Evolutionary conservation across 768 basidiomycete species (phyloP), one percentile per base, ranked within the genome.

Genomic region (Podaxis rugospora): DNA sequence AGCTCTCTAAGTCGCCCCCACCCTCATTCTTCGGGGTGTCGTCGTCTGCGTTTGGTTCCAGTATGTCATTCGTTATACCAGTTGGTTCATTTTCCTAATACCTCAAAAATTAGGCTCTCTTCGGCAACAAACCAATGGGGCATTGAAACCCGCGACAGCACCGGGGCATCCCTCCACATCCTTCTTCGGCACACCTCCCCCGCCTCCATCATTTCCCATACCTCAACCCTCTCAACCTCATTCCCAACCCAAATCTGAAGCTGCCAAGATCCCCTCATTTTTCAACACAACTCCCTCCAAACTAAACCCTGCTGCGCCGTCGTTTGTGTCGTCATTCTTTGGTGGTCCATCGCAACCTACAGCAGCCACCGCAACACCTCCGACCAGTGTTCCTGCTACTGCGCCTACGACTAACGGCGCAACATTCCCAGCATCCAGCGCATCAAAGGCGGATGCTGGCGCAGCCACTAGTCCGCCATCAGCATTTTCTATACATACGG

Each of bases 291-390:
- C 57, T 49, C 62, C 23, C 57, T 51, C 67, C 55, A 59, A 62
- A 42, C 40, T 66, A 42, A 69, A 73, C 52, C 59, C 72, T 44
- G 37, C 50, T 28, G 68, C 68, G 21, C 58, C 68, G 27, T 62
- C 69, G 42, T 74, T 75, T 5, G 63, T 66, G 0, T 70, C 71
- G 18, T 52, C 55, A 54, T 52, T 52, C 3, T 59, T 37, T 21
- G 13, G 46, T 25, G 5, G 16, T 25, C 11, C 58, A 6, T 58
- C 62, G 55, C 40, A 53, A 51, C 21, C 61, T 46, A 40, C 52
- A 1, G 35, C 50, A 28, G 21, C 52, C n/a, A 27, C 42, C 25
- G 46, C 63, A 49, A 55, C 54, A 46, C 55, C 59, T 57, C 49
- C 46, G n/a, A 35, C 36, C 40, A 6, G 4, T 11, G 32, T 37